Conservation (phyloP, 495 filamentous ascomycete genomes). For the Penicillium paradoxum region DNA sequence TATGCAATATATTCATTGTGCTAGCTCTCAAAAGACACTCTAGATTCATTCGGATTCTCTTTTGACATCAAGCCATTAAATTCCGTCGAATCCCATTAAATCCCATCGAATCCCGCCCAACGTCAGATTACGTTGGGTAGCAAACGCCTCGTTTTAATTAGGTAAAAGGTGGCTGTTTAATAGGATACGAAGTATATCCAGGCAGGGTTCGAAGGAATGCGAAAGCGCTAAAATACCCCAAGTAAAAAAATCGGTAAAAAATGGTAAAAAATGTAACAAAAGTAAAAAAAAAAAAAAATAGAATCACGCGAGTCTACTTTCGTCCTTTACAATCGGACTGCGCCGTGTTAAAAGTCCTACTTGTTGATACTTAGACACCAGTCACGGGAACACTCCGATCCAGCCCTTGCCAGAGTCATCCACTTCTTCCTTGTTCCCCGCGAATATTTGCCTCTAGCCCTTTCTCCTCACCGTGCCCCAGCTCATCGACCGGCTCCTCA, state of each 20-base stretch:
- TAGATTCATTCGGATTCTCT: no score
- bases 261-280: background rate
- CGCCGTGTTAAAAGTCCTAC: conserved; percentile 13
- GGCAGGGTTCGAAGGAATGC: background rate
- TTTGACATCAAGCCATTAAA: no score
- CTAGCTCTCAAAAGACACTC: no score
- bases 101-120: background rate
- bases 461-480: conserved; percentile 4
- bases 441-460: conserved; percentile 1
- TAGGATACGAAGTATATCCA: conserved; percentile 12
- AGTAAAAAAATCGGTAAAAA: background rate
- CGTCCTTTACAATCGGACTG: conserved; percentile 16
- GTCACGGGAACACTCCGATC: conserved; percentile 31
- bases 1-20: no score
- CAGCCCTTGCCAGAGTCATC: conserved; percentile 6
- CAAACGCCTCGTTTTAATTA: conserved; percentile 9
- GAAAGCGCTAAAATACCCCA: conserved; percentile 2
- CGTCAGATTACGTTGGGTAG: conserved; percentile 2
- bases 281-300: conserved; percentile 1
- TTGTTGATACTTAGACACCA: conserved; percentile 16
- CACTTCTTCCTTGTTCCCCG: conserved; percentile 10
- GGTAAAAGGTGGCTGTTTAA: conserved; percentile 13
- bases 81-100: background rate
- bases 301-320: conserved; percentile 3
- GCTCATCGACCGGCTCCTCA: background rate